Evolutionary conservation across 2,329 filamentous ascomycete genomes (phyloP).

Genomic region (Colletotrichum cordylinicola): DNA sequence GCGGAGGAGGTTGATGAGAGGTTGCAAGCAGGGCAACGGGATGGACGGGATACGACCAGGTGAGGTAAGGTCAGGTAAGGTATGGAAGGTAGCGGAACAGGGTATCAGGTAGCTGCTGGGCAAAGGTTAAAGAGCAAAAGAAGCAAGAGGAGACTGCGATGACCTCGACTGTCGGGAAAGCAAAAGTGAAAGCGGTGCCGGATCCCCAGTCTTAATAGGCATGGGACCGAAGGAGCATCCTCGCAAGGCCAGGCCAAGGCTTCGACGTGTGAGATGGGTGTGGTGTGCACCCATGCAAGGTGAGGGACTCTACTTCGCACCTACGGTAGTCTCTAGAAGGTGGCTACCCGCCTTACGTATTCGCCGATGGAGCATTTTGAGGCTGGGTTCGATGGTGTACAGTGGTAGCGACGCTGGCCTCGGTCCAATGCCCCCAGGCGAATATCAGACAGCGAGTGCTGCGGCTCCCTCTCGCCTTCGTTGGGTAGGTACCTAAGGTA

Average conservation of each 20-base stretch:
- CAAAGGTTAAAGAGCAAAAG: background rate
- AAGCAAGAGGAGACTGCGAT: background rate
- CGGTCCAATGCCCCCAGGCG: background rate
- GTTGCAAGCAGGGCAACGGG: conserved; percentile 9
- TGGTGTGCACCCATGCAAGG: background rate
- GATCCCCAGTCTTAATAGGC: conserved; percentile 21
- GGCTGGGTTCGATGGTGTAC: background rate
- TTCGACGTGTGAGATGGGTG: background rate
- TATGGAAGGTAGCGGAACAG: background rate
- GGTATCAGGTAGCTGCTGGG: background rate
- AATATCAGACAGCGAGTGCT: background rate
- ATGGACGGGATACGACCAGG: background rate
- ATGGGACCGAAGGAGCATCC: conserved; percentile 7
- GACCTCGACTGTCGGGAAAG: background rate
- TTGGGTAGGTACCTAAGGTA: background rate
- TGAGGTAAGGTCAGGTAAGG: background rate
- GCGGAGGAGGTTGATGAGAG: background rate
- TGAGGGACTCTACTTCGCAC: background rate
- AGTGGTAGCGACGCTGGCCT: background rate
- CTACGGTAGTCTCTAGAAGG: background rate
- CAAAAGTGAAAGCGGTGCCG: background rate
- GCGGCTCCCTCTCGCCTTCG: background rate
- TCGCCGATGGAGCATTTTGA: background rate
- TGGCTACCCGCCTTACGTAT: background rate
- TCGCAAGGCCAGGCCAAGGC: background rate